These are phyloP conservation scores for Stevia rebaudiana DNA, from an alignment of 140 eudicot species.

Conservation along the genomic window DNA sequence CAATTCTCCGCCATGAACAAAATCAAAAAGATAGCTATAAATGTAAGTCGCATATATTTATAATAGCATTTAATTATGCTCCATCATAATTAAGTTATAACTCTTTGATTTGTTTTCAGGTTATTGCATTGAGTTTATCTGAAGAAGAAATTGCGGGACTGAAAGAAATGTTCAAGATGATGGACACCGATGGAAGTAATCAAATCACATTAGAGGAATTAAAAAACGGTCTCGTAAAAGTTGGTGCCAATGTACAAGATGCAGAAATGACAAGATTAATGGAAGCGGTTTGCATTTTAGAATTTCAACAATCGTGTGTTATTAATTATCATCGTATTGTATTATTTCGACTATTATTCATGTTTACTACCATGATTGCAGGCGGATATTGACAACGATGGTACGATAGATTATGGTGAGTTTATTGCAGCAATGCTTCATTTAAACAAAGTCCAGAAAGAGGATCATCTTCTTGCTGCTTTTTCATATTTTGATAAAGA, in stretches of 20 bases:
- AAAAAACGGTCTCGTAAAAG: constrained; percentile 35
- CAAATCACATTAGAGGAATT: constrained; percentile 49
- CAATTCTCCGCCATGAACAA: constrained; percentile 53
- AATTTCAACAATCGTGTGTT: neutral
- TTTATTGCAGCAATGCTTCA: constrained; percentile 47
- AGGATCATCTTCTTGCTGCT: constrained; percentile 44
- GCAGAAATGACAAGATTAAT: constrained; percentile 35
- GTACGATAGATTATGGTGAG: constrained; percentile 46
- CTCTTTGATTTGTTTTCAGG: constrained; percentile 18
- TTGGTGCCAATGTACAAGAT: constrained; percentile 35
- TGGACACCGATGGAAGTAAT: constrained; percentile 42
- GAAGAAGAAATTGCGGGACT: constrained; percentile 54
- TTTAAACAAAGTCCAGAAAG: constrained; percentile 41
- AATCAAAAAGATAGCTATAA: constrained; percentile 44
- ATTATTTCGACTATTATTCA: neutral
- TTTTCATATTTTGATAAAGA: constrained; percentile 49
- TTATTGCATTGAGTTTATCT: constrained; percentile 42
- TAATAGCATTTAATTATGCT: neutral
- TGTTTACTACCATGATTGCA: constrained; percentile 24
- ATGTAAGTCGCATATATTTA: constrained; percentile 15
- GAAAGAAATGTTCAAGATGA: constrained; percentile 53
- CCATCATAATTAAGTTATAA: neutral
- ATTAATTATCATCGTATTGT: neutral
- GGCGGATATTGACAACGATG: constrained; percentile 51
- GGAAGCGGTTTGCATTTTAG: constrained; percentile 28